phyloP scores from a whole-genome alignment of 2,329 filamentous ascomycete species.

The Botrytis pseudocinerea region DNA sequence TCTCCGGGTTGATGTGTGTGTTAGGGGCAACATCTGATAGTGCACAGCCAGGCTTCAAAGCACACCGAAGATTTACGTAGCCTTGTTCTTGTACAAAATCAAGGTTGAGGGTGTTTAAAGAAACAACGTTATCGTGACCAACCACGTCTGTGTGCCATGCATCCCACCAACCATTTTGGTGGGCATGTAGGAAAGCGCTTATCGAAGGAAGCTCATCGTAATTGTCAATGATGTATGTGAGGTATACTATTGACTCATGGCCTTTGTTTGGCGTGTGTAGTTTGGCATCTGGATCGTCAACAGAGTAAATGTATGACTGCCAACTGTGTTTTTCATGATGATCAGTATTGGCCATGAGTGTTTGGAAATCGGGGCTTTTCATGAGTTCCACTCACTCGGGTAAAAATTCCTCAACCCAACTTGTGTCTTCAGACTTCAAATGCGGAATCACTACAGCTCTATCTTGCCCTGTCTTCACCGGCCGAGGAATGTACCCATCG shows the following conservation, averaged over 20 bases:
- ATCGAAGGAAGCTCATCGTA: slow-evolving; percentile 52
- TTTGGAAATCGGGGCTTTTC: background rate
- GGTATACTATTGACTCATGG: slow-evolving; percentile 36
- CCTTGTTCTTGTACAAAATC: slow-evolving; percentile 49
- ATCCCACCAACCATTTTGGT: slow-evolving; percentile 46
- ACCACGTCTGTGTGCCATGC: slow-evolving; percentile 29
- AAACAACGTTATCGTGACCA: slow-evolving; percentile 40
- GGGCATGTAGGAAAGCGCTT: slow-evolving; percentile 45
- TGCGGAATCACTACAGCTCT: slow-evolving; percentile 2
- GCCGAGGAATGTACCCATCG: background rate
- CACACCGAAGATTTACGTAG: slow-evolving; percentile 62
- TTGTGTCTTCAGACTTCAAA: slow-evolving; percentile 1
- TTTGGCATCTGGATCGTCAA: slow-evolving; percentile 37
- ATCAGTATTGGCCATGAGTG: background rate
- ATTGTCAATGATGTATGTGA: slow-evolving; percentile 62
- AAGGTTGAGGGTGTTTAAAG: slow-evolving; percentile 30
- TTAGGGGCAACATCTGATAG: slow-evolving; percentile 39
- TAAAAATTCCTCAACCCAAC: slow-evolving; percentile 13
- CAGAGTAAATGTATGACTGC: slow-evolving; percentile 30
- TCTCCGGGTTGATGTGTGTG: slow-evolving; percentile 45
- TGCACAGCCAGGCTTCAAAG: slow-evolving; percentile 57
- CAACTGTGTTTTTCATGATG: background rate
- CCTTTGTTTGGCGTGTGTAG: slow-evolving; percentile 52
- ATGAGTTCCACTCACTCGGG: background rate
- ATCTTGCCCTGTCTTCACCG: slow-evolving; percentile 3